Base-by-base conservation (phyloP, 345 rosid species). In the Dimocarpus longan region DNA sequence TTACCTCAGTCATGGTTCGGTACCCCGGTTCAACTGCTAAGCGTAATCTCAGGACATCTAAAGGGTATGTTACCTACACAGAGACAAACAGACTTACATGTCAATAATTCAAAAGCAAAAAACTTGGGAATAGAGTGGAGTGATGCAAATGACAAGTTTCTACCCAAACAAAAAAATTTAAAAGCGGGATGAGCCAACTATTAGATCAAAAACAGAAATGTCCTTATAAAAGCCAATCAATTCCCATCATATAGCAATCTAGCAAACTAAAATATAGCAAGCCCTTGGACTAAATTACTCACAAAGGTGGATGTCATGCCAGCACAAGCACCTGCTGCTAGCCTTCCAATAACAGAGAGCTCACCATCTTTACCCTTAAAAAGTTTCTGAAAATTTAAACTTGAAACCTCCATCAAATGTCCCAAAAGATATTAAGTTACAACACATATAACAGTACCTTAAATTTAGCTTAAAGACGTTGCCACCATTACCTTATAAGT, bases 281-380 rank as follows among this genome's bases (percentile, higher is more conserved):
- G 24, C 46, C 50, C 60, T 64, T 79, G 19, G 24, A 71, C 63
- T 15, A 40, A 48, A 74, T 62, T 44, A 89, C 97, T 88, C 77
- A 94, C 99, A 84, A 93, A 88, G 84, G 99, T 96, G 73, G 99
- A 96, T 13, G 99, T 93, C 98, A 96, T 96, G 87, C 98, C 99
- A 84, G 99, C 98, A 88, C 98, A 94, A 87, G 99, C 98, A 81
- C 99, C 98, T 0, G 98, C 98, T 0, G 91, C 95, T 76, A 96
- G 95, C 88, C 99, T 96, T 80, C 94, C 99, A 22, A 93, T 74
- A 77, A 95, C 90, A 43, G 97, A 89, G 80, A 96, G 94, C 79
- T 93, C 87, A 5, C 89, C 97, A 81, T 91, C 94, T 80, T 88
- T 90, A 75, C 91, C 93, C 71, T 81, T 87, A 78, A 96, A 93